phyloP scores from a whole-genome alignment of 768 basidiomycete genomes.

The Heimioporus sp. region DNA sequence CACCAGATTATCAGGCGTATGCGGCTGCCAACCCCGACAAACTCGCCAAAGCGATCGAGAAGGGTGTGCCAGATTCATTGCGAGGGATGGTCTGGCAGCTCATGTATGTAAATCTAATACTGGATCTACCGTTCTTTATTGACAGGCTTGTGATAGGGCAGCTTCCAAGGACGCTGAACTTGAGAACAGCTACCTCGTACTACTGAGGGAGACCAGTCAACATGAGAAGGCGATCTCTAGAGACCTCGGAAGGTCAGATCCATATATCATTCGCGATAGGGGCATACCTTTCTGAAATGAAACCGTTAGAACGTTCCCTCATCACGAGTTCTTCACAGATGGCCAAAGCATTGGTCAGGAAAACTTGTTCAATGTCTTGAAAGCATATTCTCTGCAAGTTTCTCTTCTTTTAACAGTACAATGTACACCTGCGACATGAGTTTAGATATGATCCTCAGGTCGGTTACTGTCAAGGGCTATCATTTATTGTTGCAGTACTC shows the following conservation, averaged over 20 bases:
- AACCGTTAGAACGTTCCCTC: conserved; percentile 80
- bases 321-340: conserved; percentile 94
- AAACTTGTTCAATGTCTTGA: conserved; percentile 95
- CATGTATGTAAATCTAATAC: conserved; percentile 75
- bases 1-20: conserved; percentile 81
- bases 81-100: conserved; percentile 97
- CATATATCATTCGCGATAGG: neutral
- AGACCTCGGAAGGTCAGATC: conserved; percentile 76
- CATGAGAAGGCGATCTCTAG: conserved; percentile 95
- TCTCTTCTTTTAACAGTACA: neutral
- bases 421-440: conserved; percentile 5
- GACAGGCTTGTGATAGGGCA: conserved; percentile 52
- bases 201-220: conserved; percentile 79
- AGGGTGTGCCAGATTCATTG: conserved; percentile 83
- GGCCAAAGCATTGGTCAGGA: conserved; percentile 96
- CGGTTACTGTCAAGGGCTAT: conserved; percentile 96
- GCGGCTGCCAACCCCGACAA: conserved; percentile 76
- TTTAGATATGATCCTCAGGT: conserved; percentile 85
- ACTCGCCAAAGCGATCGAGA: conserved; percentile 86
- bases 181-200: conserved; percentile 75
- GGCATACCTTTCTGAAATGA: conserved; percentile 10
- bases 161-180: conserved; percentile 90
- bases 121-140: conserved; percentile 4
- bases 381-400: conserved; percentile 90
- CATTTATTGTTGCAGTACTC: conserved; percentile 93